Evolutionary conservation across 331 rosid genomes (phyloP).

Genomic region (Saraca asoca): DNA sequence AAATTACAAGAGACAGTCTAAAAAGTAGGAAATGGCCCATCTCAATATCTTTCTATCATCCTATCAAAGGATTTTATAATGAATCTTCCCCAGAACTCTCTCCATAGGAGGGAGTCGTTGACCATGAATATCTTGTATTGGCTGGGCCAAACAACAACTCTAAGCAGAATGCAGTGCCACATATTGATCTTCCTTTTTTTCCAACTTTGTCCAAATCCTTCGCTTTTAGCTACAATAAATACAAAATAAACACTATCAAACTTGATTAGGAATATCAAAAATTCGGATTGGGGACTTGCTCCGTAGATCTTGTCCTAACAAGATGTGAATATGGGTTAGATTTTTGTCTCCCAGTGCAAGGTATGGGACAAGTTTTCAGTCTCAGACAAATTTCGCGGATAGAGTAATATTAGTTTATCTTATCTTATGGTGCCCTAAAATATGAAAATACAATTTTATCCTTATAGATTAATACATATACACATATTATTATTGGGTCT

Average conservation of each 20-base stretch:
- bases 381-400: no score
- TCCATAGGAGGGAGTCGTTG: conserved; percentile 32
- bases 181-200: conserved; percentile 69
- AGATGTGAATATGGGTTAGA: no score
- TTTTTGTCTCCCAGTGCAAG: no score
- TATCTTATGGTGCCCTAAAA: no score
- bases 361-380: no score
- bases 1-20: conserved; percentile 7
- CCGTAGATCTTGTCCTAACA: no score
- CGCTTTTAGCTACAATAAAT: conserved; percentile 56
- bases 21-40: not conserved
- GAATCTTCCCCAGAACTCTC: conserved; percentile 36
- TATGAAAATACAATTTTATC: no score
- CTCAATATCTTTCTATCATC: conserved; percentile 21
- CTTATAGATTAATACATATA: no score
- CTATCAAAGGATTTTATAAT: conserved; percentile 15
- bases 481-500: no score
- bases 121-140: conserved; percentile 55
- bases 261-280: no score
- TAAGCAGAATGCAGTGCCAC: conserved; percentile 85
- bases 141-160: conserved; percentile 94
- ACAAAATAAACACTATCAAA: conserved; percentile 27
- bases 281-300: no score
- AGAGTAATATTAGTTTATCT: no score
- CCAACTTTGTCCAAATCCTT: conserved; percentile 81